Evolutionary conservation across 345 rosid genomes (phyloP), one percentile per base, ranked within the genome.

Genomic region (Pugionium cornutum): DNA sequence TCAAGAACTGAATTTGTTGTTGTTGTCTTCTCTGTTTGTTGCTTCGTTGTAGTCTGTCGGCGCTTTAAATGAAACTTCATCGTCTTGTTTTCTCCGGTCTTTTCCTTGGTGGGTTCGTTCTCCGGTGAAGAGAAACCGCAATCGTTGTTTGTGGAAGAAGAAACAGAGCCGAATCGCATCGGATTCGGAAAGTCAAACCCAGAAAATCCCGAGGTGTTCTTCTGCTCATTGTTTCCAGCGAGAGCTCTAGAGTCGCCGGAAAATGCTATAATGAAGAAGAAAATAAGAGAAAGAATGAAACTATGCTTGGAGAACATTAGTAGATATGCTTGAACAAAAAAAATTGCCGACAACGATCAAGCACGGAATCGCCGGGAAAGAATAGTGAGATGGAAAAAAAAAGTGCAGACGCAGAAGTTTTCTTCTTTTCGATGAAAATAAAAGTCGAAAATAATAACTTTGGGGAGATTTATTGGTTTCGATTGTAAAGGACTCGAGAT

Each of bases 141-240:
- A 25, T 70, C 95, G 25, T 82, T 36, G 71, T 59, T 67, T 65
- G 87, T 3, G 30, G 96, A 77, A 33, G 96, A 72, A 61, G 96
- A 85, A 73, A 81, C 89, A 1, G 82, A 86, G 73, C 86, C 86
- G 82, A 89, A 92, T 45, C 68, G 78, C 89, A 82, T 80, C 62
- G 84, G 91, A 4, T 67, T 64, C 0, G 89, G 85, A 43, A 92
- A 69, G 34, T 88, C 81, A 56, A 88, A 79, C 48, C 90, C 91
- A 9, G 94, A 65, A 18, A 86, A 74, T 44, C 83, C 64, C 0
- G 91, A 84, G 77, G 63, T 60, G 66, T 83, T 87, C 34, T 64
- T 51, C 54, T 51, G 78, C 45, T 57, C 80, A 68, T 81, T 76
- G 73, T 33, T 58, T 9, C 84, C 76, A 10, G 73, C 76, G 18